Percentiles rank a stretch among this genome's conserved stretches.
phyloP scores from a whole-genome alignment of 2,329 filamentous ascomycete species.

The Chalaropsis ovoidea region DNA sequence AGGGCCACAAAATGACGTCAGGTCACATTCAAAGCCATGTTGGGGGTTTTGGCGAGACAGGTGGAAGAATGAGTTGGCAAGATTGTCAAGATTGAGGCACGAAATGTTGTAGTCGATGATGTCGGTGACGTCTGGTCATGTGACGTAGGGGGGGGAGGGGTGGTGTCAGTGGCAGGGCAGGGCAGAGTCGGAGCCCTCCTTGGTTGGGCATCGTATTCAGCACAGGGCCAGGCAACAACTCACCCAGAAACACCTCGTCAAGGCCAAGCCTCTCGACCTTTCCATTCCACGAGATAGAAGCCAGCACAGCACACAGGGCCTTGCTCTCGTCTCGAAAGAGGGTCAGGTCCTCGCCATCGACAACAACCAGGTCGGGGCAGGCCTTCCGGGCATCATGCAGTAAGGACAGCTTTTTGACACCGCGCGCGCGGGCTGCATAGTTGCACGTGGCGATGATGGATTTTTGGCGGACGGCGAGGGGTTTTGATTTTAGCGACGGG shows the following conservation, averaged over 20 bases:
- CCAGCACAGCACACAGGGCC: slow-evolving; percentile 61
- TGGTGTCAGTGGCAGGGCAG: not conserved
- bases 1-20: slow-evolving; percentile 52
- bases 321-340: slow-evolving; percentile 83
- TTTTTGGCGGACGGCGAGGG: slow-evolving; percentile 83
- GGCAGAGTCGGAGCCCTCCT: slow-evolving; percentile 3
- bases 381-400: slow-evolving; percentile 68
- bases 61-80: slow-evolving; percentile 67
- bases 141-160: not conserved
- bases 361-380: slow-evolving; percentile 75
- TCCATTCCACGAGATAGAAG: slow-evolving; percentile 63
- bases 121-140: slow-evolving; percentile 63
- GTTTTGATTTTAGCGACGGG: slow-evolving; percentile 59
- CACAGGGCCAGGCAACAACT: slow-evolving; percentile 23
- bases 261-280: slow-evolving; percentile 77
- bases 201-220: not conserved
- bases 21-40: slow-evolving; percentile 69
- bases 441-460: slow-evolving; percentile 90
- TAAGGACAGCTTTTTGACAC: slow-evolving; percentile 72
- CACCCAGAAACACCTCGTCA: slow-evolving; percentile 62
- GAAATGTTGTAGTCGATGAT: slow-evolving; percentile 71
- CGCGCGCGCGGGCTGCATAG: slow-evolving; percentile 71
- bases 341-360: slow-evolving; percentile 77
- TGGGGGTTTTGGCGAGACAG: slow-evolving; percentile 64
- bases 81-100: slow-evolving; percentile 56